A percentile compares a stretch with the other conserved stretches of the same genome.
These are phyloP conservation scores for Lunularia cruciata DNA, from an alignment of 225 moss, liverwort and hornwort species.

Conservation along the genomic window DNA sequence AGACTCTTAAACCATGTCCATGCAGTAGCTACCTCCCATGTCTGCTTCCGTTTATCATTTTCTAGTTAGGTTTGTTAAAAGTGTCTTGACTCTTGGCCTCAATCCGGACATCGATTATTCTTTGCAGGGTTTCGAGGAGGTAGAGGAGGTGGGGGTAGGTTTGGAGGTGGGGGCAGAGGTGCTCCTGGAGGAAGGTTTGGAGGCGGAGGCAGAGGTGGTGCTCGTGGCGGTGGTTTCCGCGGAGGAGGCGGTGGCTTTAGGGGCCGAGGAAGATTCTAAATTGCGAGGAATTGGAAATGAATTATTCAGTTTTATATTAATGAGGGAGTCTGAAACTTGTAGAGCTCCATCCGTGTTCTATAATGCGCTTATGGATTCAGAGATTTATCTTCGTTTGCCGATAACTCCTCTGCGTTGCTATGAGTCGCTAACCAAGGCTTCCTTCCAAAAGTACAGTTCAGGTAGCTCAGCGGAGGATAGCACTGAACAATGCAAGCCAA, in stretches of 20 bases:
- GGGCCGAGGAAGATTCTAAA: slow-evolving; percentile 61
- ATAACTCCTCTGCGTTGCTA: background rate
- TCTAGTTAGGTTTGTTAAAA: no score
- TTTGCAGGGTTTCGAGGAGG: slow-evolving; percentile 59
- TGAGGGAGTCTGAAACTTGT: background rate
- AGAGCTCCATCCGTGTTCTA: slow-evolving; percentile 1
- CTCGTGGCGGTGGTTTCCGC: slow-evolving; percentile 38
- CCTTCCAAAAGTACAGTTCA: background rate
- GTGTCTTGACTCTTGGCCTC: no score
- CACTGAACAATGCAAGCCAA: background rate
- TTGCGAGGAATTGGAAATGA: background rate
- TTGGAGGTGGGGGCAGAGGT: slow-evolving; percentile 65
- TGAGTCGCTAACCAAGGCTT: background rate
- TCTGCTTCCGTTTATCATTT: no score
- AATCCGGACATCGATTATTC: background rate
- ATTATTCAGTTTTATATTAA: background rate
- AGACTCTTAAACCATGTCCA: background rate
- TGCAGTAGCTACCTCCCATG: no score
- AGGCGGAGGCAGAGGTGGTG: slow-evolving; percentile 57
- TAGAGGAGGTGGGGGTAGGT: slow-evolving; percentile 63
- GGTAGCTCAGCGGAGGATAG: background rate
- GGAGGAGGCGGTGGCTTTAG: slow-evolving; percentile 62
- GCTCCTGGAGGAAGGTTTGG: slow-evolving; percentile 71
- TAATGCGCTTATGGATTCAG: background rate
- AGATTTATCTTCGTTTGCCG: background rate